Percentiles rank a stretch among this genome's conserved stretches.
Conservation (phyloP, 495 filamentous ascomycete species). For the Cudoniella acicularis region DNA sequence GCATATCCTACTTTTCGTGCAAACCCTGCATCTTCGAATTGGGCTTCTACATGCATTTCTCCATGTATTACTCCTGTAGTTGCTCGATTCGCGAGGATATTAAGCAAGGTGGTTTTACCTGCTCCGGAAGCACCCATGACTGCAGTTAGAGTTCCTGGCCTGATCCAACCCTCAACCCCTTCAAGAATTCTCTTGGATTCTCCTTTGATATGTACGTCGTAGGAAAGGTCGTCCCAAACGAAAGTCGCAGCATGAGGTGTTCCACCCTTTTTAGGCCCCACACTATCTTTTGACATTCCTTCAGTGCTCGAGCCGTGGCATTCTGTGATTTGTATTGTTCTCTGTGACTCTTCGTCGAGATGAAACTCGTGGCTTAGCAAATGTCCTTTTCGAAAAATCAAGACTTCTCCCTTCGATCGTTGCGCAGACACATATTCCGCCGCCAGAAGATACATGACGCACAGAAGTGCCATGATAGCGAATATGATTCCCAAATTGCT, state of each 20-base stretch:
- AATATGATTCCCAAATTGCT: conserved; percentile 58
- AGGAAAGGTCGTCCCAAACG: conserved; percentile 79
- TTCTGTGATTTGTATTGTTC: neutral
- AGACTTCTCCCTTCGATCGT: conserved; percentile 64
- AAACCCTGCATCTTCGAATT: conserved; percentile 59
- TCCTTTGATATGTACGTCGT: conserved; percentile 82
- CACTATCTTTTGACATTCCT: neutral
- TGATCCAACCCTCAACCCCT: conserved; percentile 86
- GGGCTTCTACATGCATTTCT: conserved; percentile 66
- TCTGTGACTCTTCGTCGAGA: neutral
- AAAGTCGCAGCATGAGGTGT: conserved; percentile 40
- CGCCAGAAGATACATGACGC: conserved; percentile 48
- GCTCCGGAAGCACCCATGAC: conserved; percentile 64
- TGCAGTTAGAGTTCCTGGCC: conserved; percentile 75
- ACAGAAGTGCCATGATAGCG: conserved; percentile 52
- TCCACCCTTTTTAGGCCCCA: neutral
- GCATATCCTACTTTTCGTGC: conserved; percentile 87
- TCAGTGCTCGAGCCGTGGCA: neutral
- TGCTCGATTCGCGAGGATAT: conserved; percentile 50
- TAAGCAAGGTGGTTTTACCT: conserved; percentile 62
- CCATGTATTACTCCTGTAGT: conserved; percentile 66
- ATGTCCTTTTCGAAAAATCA: conserved; percentile 59
- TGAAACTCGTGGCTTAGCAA: neutral
- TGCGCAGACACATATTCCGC: conserved; percentile 56
- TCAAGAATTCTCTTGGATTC: conserved; percentile 70